Evolutionary conservation across 805 yeast species (phyloP).

Genomic region (Alloascoidea hylecoeti): DNA sequence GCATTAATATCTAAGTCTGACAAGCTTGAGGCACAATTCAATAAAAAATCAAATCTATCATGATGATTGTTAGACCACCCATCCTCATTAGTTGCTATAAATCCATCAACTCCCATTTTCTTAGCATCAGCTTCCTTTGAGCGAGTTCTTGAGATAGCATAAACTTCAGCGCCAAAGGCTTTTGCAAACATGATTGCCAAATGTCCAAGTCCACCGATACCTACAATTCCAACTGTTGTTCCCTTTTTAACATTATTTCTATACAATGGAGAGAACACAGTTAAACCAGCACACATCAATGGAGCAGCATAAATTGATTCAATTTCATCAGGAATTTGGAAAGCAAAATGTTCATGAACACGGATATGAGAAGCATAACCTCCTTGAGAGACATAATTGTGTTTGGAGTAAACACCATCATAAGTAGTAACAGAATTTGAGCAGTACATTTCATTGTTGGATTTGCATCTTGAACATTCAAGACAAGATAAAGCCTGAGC

Average conservation of each 20-base stretch:
- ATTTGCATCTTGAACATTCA: constrained; percentile 43
- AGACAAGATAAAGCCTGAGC: constrained; percentile 52
- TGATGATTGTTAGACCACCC: constrained; percentile 18
- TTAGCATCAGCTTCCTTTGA: constrained; percentile 36
- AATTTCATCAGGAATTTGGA: constrained; percentile 45
- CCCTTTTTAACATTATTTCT: constrained; percentile 33
- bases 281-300: constrained; percentile 65
- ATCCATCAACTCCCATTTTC: constrained; percentile 41
- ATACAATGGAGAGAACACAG: constrained; percentile 52
- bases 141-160: constrained; percentile 37
- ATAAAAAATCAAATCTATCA: constrained; percentile 31
- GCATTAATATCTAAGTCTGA: constrained; percentile 32
- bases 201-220: constrained; percentile 59
- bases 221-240: constrained; percentile 41
- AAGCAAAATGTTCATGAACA: constrained; percentile 45
- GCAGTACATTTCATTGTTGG: constrained; percentile 46
- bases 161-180: constrained; percentile 51
- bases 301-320: constrained; percentile 51
- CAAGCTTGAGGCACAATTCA: constrained; percentile 38
- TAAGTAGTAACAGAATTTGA: constrained; percentile 33
- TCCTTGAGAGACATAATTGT: constrained; percentile 40
- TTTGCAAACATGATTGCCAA: constrained; percentile 44
- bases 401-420: constrained; percentile 23
- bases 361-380: constrained; percentile 60
- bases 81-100: constrained; percentile 30